Evolutionary conservation across 139 green algal genomes (phyloP), one percentile per base, ranked within the genome.

Genomic region (Yamagishiella unicocca): DNA sequence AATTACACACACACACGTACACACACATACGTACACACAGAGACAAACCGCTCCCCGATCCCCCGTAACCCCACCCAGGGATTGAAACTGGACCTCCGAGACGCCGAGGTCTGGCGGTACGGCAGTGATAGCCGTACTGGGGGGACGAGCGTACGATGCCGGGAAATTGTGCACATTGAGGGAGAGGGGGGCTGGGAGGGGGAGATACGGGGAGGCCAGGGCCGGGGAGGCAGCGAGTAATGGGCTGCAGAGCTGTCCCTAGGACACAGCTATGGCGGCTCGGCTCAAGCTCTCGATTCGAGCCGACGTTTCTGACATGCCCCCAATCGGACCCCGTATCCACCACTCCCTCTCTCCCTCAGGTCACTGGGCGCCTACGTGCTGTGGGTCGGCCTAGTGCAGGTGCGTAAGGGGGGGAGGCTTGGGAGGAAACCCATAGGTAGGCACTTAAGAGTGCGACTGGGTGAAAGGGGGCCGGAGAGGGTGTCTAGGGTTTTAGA

Each of bases 31-130:
- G n/a, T n/a, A n/a, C n/a, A n/a, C n/a, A n/a, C n/a, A n/a, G n/a
- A n/a, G n/a, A n/a, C n/a, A n/a, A 17, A 58, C 50, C 50, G 21
- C 31, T 43, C 12, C 58, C 58, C 58, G 22, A 29, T 22, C 58
- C 58, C 19, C 14, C 58, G 19, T 6, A 6, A 29, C 58, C 19
- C 58, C 6, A 29, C 58, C 58, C 54, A 85, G 79, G 81, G 81
- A 33, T 79, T 87, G 43, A 87, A 87, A 45, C n/a, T 87, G 42
- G 66, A 87, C 66, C 45, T 87, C 2, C 24, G 22, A 7, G 81
- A 87, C 10, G 66, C 81, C 0, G 81, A 87, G 45, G 66, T 66
- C 17, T 87, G 81, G 81, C 64, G 45, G 81, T 87, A 70, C 24
- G 79, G 35, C 54, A 70, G 31, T 10, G 22, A n/a, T n/a, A n/a